Base-by-base conservation (phyloP, 768 basidiomycete species). In the Kwoniella dejecticola region DNA sequence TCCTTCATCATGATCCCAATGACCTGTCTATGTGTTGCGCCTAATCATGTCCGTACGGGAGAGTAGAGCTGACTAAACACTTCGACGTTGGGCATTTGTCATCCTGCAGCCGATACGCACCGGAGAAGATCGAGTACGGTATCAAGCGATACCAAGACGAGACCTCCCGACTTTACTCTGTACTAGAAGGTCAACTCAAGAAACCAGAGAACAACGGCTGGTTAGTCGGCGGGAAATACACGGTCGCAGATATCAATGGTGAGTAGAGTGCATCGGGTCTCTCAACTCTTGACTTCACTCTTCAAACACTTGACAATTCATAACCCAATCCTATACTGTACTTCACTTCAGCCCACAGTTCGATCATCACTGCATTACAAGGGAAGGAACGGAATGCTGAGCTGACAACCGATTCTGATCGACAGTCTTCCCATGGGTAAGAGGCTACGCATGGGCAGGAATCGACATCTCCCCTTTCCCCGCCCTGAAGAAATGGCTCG, bases 121-220 rank as follows among this genome's bases (percentile, higher is more conserved):
- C 75, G 36, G 74, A 77, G 56, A 76, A 79, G 66, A 74, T 72
- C 56, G 73, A 69, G 62, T 77, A 73, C 53, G 74, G 62, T 17
- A 70, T 72, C 57, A 68, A 79, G 86, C 86, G 91, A 52, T 94
- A 90, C 79, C 67, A 81, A 21, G 86, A 90, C 26, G 93, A 95
- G 82, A 89, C 89, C 2, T 86, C 85, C 68, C 85, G 93, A 24
- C 82, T 94, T 21, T 92, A 89, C 74, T 81, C 84, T n/a, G 92
- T 94, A 3, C 83, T 94, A 42, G 86, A 94, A 70, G 85, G 87
- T 49, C 85, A 88, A 23, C 83, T 94, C n/a, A 67, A 67, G 17
- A 62, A 62, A 17, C 64, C 66, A n/a, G 77, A 82, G 45, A 84
- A 82, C 53, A 84, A 88, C 17, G 90, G 92, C 40, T 94, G 83